phyloP scores from a whole-genome alignment of 2,329 filamentous ascomycete genomes.

The Fusarium sp. region DNA sequence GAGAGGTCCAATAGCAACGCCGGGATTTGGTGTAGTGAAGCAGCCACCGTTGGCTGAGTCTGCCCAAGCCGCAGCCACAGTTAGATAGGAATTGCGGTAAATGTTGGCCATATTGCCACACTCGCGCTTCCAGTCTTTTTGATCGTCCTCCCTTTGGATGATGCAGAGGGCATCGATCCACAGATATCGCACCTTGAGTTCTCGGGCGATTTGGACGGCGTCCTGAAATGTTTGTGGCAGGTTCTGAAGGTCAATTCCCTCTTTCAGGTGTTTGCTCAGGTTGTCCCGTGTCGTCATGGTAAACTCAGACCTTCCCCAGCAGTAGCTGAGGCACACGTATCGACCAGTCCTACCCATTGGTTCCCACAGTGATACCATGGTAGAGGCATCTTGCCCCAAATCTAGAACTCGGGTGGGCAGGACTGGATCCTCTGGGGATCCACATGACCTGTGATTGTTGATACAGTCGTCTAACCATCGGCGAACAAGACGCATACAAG shows the following conservation, averaged over 20 bases:
- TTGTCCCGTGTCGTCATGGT: neutral
- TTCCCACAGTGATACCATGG: neutral
- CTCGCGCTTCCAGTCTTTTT: neutral
- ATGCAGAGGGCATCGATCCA: neutral
- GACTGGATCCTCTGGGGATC: neutral
- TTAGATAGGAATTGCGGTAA: neutral
- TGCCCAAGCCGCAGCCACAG: neutral
- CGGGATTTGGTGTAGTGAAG: neutral
- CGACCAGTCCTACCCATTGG: neutral
- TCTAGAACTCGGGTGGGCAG: neutral
- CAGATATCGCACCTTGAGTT: neutral
- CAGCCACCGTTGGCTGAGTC: neutral
- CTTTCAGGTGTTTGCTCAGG: rapidly evolving
- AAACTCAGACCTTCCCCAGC: neutral
- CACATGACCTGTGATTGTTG: neutral
- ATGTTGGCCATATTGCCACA: neutral
- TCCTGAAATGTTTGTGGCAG: neutral
- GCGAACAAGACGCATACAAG: neutral
- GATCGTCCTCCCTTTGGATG: neutral
- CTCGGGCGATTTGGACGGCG: neutral
- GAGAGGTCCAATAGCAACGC: neutral
- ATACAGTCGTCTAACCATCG: neutral
- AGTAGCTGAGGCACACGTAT: neutral
- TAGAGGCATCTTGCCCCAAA: neutral
- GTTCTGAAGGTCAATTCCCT: neutral